Percentiles rank a stretch among this genome's conserved stretches.
These are phyloP conservation scores for Lavandula angustifolia DNA, from an alignment of 257 asterid genomes.

Conservation along the genomic window DNA sequence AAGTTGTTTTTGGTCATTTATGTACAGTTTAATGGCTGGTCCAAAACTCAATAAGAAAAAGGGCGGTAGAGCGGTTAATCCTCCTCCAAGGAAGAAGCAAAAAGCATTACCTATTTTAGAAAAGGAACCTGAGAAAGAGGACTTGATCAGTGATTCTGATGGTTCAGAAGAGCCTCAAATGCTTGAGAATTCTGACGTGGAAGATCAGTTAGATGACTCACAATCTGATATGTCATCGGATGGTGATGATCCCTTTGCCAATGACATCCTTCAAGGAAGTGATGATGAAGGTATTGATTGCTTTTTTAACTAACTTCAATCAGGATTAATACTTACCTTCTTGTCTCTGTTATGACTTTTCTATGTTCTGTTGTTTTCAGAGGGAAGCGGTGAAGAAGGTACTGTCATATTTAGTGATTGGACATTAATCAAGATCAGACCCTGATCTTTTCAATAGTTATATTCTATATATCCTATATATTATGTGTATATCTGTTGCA, in stretches of 20 bases:
- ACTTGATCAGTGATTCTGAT: constrained; percentile 53
- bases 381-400: constrained; percentile 62
- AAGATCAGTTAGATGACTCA: constrained; percentile 49
- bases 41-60: constrained; percentile 44
- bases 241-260: constrained; percentile 76
- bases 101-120: constrained; percentile 41
- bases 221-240: constrained; percentile 72
- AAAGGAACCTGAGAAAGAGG: constrained; percentile 42
- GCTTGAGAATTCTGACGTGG: constrained; percentile 42
- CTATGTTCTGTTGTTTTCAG: constrained; percentile 31
- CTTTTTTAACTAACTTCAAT: constrained; percentile 4
- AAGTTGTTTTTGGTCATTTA: constrained; percentile 20
- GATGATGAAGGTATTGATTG: constrained; percentile 59
- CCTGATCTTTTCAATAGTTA: constrained; percentile 1
- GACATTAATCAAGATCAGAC: constrained; percentile 5
- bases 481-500: constrained; percentile 23
- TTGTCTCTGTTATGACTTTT: background rate
- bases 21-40: constrained; percentile 59
- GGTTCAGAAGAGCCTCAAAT: constrained; percentile 39
- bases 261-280: constrained; percentile 64
- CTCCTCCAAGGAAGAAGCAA: constrained; percentile 64
- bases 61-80: constrained; percentile 33
- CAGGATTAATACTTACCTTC: constrained; percentile 6
- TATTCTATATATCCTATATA: background rate
- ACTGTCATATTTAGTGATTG: constrained; percentile 20